Evolutionary conservation across 306 rosid species (phyloP).

Genomic region (Cucurbita ficifolia): DNA sequence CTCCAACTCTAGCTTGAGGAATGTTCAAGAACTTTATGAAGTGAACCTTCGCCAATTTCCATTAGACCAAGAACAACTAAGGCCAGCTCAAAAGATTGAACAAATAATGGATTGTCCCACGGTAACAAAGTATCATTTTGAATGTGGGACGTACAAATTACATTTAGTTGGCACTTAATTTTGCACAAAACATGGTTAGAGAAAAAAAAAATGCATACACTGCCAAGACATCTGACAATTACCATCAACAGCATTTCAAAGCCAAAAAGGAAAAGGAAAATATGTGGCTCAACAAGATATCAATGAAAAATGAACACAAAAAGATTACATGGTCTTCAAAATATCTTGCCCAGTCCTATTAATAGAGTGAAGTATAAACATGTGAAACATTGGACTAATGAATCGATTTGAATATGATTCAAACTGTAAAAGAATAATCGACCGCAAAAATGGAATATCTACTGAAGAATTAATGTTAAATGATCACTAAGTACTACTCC

Average conservation of each 20-base stretch:
- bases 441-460: background rate
- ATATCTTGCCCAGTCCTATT: conserved; percentile 54
- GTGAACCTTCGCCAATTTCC: background rate
- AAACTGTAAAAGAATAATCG: background rate
- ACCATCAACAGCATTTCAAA: background rate
- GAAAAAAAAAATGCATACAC: background rate
- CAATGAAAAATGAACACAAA: background rate
- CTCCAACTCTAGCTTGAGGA: conserved; percentile 51
- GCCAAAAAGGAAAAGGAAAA: background rate
- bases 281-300: background rate
- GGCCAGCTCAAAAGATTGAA: background rate
- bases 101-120: background rate
- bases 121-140: background rate
- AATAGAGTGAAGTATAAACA: background rate
- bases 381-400: background rate
- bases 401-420: background rate
- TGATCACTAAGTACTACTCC: background rate
- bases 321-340: conserved; percentile 27
- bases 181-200: background rate
- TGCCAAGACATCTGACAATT: background rate
- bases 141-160: background rate
- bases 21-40: conserved; percentile 51
- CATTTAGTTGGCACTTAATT: background rate
- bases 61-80: background rate
- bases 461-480: background rate